Evolutionary conservation across 192 early-diverging fungal genomes (phyloP).

Genomic region (Gorgonomyces haynaldii): DNA sequence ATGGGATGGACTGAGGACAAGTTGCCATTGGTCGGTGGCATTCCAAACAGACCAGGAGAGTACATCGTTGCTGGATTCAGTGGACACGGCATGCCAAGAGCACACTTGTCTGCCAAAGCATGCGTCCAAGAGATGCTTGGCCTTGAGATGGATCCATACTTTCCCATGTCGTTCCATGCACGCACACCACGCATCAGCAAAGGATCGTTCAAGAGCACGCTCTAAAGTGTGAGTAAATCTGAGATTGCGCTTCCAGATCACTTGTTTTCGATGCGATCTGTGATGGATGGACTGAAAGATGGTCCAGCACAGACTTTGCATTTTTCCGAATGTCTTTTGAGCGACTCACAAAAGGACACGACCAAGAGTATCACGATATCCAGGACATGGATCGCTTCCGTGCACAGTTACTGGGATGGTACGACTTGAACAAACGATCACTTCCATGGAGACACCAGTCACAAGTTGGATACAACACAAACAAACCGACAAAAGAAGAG

Average conservation of each 20-base stretch:
- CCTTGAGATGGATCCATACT: conserved; percentile 1
- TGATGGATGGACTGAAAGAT: too few species aligned
- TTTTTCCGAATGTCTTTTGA: too few species aligned
- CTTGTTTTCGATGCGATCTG: too few species aligned
- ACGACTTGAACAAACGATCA: conserved; percentile 41
- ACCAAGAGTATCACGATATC: conserved; percentile 1
- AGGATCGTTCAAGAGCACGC: too few species aligned
- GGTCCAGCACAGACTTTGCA: too few species aligned
- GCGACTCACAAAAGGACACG: too few species aligned
- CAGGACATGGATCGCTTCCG: conserved; percentile 15
- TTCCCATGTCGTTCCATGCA: conserved; percentile 4
- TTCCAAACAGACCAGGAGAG: conserved; percentile 11
- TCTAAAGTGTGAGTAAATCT: too few species aligned
- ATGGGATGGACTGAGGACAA: conserved; percentile 30
- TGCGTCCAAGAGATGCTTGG: conserved; percentile 1
- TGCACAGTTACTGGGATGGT: conserved; percentile 44
- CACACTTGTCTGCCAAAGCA: conserved; percentile 10
- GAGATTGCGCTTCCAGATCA: too few species aligned
- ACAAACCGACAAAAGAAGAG: neutral
- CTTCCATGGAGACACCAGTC: conserved; percentile 53
- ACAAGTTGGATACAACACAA: neutral
- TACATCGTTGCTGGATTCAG: conserved; percentile 24
- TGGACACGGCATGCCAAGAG: conserved; percentile 43
- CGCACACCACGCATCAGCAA: too few species aligned
- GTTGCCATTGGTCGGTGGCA: conserved; percentile 25